These are phyloP conservation scores for Coprinellus micaceus DNA, from an alignment of 768 basidiomycete genomes.

Conservation along the genomic window DNA sequence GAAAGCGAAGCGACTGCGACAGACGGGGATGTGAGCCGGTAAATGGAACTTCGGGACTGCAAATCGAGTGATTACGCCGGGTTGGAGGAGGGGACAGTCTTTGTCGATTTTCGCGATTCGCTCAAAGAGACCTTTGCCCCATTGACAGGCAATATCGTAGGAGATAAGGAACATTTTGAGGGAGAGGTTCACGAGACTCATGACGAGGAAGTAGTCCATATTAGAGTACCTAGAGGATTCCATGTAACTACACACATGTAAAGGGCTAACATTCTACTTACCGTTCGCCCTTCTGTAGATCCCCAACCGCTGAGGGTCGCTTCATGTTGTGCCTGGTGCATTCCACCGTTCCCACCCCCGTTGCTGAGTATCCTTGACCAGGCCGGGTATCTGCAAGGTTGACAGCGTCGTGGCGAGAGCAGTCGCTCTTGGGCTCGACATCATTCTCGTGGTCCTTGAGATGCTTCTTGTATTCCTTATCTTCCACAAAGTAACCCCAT, in stretches of 20 bases:
- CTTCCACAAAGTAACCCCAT: conserved; percentile 13
- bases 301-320: conserved; percentile 21
- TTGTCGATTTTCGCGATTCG: conserved; percentile 18
- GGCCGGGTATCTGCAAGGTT: conserved; percentile 19
- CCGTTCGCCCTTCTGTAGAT: conserved; percentile 32
- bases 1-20: conserved; percentile 15
- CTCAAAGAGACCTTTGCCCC: conserved; percentile 14
- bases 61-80: neutral
- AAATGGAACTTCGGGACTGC: neutral
- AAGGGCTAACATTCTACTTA: conserved; percentile 11
- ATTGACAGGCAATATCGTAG: conserved; percentile 29
- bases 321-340: conserved; percentile 31
- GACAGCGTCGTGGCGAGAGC: conserved; percentile 26
- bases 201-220: conserved; percentile 28
- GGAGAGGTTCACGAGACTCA: neutral
- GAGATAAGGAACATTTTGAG: conserved; percentile 14
- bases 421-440: conserved; percentile 18
- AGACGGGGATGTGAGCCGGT: neutral
- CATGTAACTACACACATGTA: neutral
- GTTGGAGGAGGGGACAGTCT: neutral
- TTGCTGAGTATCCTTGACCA: conserved; percentile 19
- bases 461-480: conserved; percentile 7
- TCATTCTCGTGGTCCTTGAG: neutral
- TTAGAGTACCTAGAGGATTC: conserved; percentile 23
- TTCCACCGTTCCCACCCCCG: conserved; percentile 25